These are phyloP conservation scores for Ascochyta fabae DNA, from an alignment of 2,329 filamentous ascomycete species.

Conservation along the genomic window DNA sequence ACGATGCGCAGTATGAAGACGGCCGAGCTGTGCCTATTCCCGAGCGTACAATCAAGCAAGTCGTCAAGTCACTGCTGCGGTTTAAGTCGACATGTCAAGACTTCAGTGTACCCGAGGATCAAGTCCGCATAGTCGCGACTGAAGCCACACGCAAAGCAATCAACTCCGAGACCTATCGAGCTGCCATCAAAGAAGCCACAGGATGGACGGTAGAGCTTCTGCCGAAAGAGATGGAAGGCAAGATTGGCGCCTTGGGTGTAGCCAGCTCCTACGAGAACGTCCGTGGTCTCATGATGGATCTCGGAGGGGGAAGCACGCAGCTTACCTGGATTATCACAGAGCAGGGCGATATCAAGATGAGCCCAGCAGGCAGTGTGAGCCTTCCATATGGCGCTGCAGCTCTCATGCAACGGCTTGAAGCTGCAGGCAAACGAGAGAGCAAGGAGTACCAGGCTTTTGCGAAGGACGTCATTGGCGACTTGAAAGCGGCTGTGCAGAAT, in stretches of 20 bases:
- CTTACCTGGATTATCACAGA: constrained; percentile 69
- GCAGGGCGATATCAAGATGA: constrained; percentile 52
- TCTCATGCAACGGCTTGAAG: constrained; percentile 60
- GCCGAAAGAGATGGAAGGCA: constrained; percentile 79
- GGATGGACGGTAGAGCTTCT: constrained; percentile 76
- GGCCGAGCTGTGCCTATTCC: constrained; percentile 60
- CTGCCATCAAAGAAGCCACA: constrained; percentile 66
- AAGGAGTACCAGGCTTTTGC: constrained; percentile 56
- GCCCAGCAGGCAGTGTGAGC: constrained; percentile 62
- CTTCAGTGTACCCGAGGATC: constrained; percentile 68
- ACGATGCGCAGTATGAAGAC: constrained; percentile 72
- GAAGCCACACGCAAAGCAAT: constrained; percentile 84
- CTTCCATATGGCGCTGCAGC: constrained; percentile 75
- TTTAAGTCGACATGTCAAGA: constrained; percentile 75
- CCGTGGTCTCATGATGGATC: constrained; percentile 83
- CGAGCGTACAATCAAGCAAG: constrained; percentile 65
- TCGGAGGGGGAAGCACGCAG: constrained; percentile 78
- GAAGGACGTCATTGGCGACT: constrained; percentile 62
- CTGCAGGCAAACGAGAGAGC: constrained; percentile 44
- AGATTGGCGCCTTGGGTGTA: constrained; percentile 82
- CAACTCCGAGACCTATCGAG: constrained; percentile 74
- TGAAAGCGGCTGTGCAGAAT: constrained; percentile 65
- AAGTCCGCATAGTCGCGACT: constrained; percentile 81
- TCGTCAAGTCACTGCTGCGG: constrained; percentile 69
- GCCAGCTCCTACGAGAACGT: constrained; percentile 74